Conservation (phyloP, 768 basidiomycete species). For the Dictyophora rubrovolvata region DNA sequence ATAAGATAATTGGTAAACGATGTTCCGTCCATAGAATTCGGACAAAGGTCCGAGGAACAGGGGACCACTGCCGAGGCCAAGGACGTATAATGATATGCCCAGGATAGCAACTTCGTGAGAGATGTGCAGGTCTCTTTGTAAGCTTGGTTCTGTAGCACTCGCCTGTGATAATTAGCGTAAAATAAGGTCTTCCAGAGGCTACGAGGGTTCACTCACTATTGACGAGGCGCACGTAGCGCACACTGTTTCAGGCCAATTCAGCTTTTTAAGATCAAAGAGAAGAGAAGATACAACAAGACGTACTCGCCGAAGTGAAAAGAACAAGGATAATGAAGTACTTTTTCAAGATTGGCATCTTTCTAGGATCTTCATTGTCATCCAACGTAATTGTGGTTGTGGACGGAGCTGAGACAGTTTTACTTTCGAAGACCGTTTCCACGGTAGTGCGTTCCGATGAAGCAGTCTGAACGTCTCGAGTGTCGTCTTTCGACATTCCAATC, state of each 20-base stretch:
- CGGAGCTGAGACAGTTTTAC: too few species aligned
- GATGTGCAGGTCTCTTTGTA: slow-evolving; percentile 43
- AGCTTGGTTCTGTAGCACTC: slow-evolving; percentile 50
- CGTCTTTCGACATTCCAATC: too few species aligned
- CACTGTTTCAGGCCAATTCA: neutral
- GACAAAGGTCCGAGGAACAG: slow-evolving; percentile 26
- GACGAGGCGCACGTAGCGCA: slow-evolving; percentile 26
- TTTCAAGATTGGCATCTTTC: slow-evolving; percentile 7
- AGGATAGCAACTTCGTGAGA: slow-evolving; percentile 42
- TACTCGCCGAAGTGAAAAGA: slow-evolving; percentile 14
- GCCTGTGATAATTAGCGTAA: slow-evolving; percentile 29
- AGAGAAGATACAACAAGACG: neutral
- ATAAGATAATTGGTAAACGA: slow-evolving; percentile 56
- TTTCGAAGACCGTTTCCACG: too few species aligned
- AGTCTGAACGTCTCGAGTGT: too few species aligned
- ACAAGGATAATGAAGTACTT: slow-evolving; percentile 19
- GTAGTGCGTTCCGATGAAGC: too few species aligned
- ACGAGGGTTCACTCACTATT: slow-evolving; percentile 17
- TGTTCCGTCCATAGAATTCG: slow-evolving; percentile 55
- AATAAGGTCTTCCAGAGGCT: neutral
- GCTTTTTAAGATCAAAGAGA: slow-evolving; percentile 10
- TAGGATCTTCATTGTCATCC: slow-evolving; percentile 9
- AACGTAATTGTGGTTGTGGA: neutral
- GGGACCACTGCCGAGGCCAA: slow-evolving; percentile 26
- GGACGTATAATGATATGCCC: slow-evolving; percentile 35